A percentile compares a stretch with the other conserved stretches of the same genome.
Evolutionary conservation across 2,329 filamentous ascomycete genomes (phyloP).

Genomic region (Neopestalotiopsis rosae): DNA sequence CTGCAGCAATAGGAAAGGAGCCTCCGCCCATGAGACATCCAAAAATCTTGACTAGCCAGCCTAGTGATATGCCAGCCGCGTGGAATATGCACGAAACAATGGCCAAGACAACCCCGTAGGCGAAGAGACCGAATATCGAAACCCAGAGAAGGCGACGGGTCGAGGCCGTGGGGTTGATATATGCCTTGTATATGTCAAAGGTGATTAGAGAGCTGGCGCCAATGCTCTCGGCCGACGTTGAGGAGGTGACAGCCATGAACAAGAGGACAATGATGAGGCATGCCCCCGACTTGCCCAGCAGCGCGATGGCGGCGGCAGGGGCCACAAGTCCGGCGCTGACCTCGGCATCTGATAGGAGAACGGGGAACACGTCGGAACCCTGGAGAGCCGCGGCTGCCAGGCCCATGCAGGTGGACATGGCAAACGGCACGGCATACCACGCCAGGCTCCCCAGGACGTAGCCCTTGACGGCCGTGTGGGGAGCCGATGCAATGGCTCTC

Average conservation of each 20-base stretch:
- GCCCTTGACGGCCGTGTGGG: slow-evolving; percentile 45
- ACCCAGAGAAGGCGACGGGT: slow-evolving; percentile 37
- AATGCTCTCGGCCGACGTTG: slow-evolving; percentile 49
- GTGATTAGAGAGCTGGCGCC: slow-evolving; percentile 43
- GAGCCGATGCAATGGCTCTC: slow-evolving; percentile 46
- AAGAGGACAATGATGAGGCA: slow-evolving; percentile 44
- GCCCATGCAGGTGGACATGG: slow-evolving; percentile 42
- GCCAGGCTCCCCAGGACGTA: slow-evolving; percentile 47
- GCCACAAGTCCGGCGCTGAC: slow-evolving; percentile 37
- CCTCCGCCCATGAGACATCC: slow-evolving; percentile 46
- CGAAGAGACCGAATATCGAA: slow-evolving; percentile 39
- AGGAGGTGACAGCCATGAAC: slow-evolving; percentile 53
- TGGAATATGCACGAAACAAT: slow-evolving; percentile 41
- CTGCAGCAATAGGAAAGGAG: slow-evolving; percentile 40
- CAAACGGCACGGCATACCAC: slow-evolving; percentile 44
- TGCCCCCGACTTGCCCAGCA: slow-evolving; percentile 42
- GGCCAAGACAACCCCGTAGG: slow-evolving; percentile 39
- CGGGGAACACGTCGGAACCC: slow-evolving; percentile 30
- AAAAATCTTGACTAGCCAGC: slow-evolving; percentile 45
- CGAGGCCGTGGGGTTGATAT: slow-evolving; percentile 39
- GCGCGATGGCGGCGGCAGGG: slow-evolving; percentile 38
- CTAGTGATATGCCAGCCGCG: slow-evolving; percentile 40
- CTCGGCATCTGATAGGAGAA: slow-evolving; percentile 34
- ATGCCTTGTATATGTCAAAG: slow-evolving; percentile 46
- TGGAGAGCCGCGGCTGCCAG: slow-evolving; percentile 40